These are phyloP conservation scores for Boletellus sp. DNA, from an alignment of 768 basidiomycete species.

Conservation along the genomic window DNA sequence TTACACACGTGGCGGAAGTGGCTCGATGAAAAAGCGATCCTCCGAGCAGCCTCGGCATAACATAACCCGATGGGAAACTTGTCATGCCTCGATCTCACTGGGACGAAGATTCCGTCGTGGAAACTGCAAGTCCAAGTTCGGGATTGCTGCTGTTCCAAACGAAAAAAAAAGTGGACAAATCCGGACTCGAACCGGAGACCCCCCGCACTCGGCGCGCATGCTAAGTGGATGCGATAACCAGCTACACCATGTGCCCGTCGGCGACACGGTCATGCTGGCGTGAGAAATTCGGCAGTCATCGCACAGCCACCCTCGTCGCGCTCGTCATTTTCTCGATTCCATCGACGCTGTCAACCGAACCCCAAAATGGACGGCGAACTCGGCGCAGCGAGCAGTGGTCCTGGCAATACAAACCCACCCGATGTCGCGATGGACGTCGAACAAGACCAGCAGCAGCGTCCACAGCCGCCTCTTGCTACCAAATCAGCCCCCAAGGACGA, in stretches of 20 bases:
- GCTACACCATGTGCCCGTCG: conserved; percentile 38
- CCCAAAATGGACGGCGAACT: conserved; percentile 23
- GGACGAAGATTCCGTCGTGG: no score
- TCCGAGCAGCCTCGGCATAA: no score
- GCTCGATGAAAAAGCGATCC: no score
- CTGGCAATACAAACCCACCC: not conserved
- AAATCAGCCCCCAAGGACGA: conserved; percentile 1
- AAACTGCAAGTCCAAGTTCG: no score
- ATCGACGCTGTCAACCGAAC: conserved; percentile 10
- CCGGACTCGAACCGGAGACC: conserved; percentile 40
- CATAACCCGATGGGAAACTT: no score
- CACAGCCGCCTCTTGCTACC: not conserved
- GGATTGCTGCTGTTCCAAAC: no score
- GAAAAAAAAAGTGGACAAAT: conserved; percentile 32
- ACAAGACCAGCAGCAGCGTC: conserved; percentile 7
- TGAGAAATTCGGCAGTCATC: conserved; percentile 6
- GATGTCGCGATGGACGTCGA: conserved; percentile 25
- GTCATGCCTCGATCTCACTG: no score
- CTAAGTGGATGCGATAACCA: conserved; percentile 42
- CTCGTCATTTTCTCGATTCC: conserved; percentile 28
- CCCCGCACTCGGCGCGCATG: conserved; percentile 34
- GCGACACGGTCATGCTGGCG: not conserved
- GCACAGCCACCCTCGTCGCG: conserved; percentile 24
- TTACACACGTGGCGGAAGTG: no score
- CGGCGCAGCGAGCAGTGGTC: conserved; percentile 3